Base-by-base conservation (phyloP, 139 green algal species). In the Micractinium conductrix region DNA sequence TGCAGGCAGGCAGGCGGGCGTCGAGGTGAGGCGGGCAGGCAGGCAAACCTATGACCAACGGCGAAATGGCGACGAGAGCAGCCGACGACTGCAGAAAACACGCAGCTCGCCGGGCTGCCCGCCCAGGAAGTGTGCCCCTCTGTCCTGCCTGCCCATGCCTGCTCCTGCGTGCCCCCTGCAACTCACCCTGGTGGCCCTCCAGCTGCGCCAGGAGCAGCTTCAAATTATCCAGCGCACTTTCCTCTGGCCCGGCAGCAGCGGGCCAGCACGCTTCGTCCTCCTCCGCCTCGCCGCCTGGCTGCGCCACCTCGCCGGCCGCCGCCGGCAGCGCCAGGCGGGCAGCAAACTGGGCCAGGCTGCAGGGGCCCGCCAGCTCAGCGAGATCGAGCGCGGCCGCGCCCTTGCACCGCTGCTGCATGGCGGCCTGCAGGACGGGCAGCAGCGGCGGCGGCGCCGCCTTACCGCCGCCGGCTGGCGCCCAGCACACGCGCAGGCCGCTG, bases 241-340 rank as follows among this genome's bases (percentile, higher is more conserved):
- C 75, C 28, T 33, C 37, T 0, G 75, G 40, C 17, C 53, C 75
- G 4, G 50, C 75, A 50, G 76, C 76, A 16, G 38, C 35, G 24
- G 76, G 76, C 76, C 76, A 82, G 76, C 26, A n/a, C 1, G 2
- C 26, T 2, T 53, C 76, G 21, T 82, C 76, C 14, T 60, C 35
- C n/a, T 45, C n/a, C 0, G 33, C 35, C 35, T 10, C 70, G 45
- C 43, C 28, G 42, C 71, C 43, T 72, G 74, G n/a, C 50, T 60
- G 74, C 33, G 22, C 48, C 68, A 48, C 70, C 2, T 10, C 70
- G 4, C 22, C 1, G 0, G 70, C 28, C 0, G 28, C 26, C 42
- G 21, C 12, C 26, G 76, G 76, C 76, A 82, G 76, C 55, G 38
- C 38, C 76, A 82, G 58, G 38, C 76, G 55, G 1, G 76, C 76